phyloP scores from a whole-genome alignment of 1,139 yeast species.

The Lodderomyces margitis region DNA sequence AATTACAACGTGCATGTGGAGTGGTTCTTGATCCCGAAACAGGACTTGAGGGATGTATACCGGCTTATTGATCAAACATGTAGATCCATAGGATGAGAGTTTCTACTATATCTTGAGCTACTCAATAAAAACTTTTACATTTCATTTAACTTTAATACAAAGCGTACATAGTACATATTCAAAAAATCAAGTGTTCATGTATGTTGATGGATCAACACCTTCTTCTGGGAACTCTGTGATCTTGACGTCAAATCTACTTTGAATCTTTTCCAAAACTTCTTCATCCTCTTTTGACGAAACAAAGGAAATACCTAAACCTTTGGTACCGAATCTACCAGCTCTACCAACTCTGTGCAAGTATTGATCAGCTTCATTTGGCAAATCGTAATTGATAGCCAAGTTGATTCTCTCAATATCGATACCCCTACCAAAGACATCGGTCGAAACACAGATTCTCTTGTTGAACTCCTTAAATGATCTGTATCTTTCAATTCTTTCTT shows the following conservation, averaged over 20 bases:
- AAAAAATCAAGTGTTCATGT: constrained; percentile 88
- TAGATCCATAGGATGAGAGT: constrained; percentile 3
- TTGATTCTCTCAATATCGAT: constrained; percentile 98
- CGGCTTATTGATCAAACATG: constrained; percentile 36
- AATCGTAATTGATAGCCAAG: constrained; percentile 94
- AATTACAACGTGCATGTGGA: constrained; percentile 48
- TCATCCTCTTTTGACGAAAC: constrained; percentile 86
- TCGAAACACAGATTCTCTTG: constrained; percentile 97
- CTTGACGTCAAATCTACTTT: constrained; percentile 96
- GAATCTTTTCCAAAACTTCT: constrained; percentile 87
- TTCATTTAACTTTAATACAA: constrained; percentile 1
- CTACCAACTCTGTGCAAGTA: constrained; percentile 99
- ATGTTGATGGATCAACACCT: constrained; percentile 96
- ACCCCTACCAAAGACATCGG: constrained; percentile 99
- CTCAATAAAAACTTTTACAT: not conserved
- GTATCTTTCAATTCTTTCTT: constrained; percentile 96
- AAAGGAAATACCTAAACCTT: constrained; percentile 93
- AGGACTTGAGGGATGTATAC: constrained; percentile 37
- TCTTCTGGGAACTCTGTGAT: constrained; percentile 95
- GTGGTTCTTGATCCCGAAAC: constrained; percentile 57
- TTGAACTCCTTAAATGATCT: constrained; percentile 96
- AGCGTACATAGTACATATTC: constrained; percentile 4
- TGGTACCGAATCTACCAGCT: constrained; percentile 99
- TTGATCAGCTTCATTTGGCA: constrained; percentile 91
- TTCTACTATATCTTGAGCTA: no score